phyloP scores from a whole-genome alignment of 306 rosid species.

The Quercus cerris region DNA sequence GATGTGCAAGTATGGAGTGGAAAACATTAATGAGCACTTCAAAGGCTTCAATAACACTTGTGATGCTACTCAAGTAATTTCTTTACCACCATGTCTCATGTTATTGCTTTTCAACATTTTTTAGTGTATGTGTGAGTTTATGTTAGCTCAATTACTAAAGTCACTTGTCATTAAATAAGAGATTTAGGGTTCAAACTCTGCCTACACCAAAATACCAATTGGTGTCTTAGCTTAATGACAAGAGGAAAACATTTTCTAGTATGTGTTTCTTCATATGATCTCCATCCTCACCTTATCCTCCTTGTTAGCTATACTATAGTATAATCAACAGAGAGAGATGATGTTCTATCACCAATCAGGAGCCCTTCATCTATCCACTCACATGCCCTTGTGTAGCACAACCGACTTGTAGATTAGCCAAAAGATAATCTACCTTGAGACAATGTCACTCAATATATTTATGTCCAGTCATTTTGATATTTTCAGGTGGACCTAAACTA shows the following conservation, averaged over 20 bases:
- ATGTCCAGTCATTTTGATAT: neutral
- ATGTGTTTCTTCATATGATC: neutral
- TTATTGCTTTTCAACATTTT: neutral
- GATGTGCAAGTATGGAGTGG: slow-evolving; percentile 85
- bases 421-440: neutral
- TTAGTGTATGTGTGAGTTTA: too few species aligned
- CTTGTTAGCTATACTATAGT: neutral
- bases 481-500: neutral
- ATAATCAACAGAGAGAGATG: neutral
- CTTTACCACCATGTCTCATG: neutral
- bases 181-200: too few species aligned
- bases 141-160: too few species aligned
- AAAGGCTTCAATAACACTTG: slow-evolving; percentile 94
- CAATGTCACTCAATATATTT: neutral
- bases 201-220: too few species aligned
- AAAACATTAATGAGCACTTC: slow-evolving; percentile 74
- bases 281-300: neutral
- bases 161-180: too few species aligned
- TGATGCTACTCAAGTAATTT: slow-evolving; percentile 88
- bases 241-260: too few species aligned
- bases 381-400: neutral
- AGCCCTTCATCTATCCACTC: neutral
- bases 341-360: neutral
- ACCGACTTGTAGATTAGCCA: neutral
- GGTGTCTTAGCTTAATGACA: too few species aligned